Evolutionary conservation across 164 flowering plant species (phyloP).

Genomic region (Saururus chinensis): DNA sequence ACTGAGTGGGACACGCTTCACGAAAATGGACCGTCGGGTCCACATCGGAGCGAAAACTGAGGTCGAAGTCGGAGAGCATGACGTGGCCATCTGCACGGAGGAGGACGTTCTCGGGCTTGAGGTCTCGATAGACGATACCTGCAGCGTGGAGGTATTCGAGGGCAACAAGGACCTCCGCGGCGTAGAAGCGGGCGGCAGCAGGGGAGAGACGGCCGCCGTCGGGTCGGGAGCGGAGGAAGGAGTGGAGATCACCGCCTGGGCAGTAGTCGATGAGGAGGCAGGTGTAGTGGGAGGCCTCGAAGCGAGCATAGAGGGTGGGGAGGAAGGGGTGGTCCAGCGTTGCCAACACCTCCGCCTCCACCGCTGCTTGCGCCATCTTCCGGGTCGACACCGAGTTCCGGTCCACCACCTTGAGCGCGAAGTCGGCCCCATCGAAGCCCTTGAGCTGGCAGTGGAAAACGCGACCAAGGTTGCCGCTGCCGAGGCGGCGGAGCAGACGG

Average conservation of each 20-base stretch:
- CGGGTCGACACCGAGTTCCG: slow-evolving; percentile 30
- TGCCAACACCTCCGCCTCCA: slow-evolving; percentile 53
- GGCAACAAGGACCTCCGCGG: slow-evolving; percentile 88
- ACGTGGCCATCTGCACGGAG: slow-evolving; percentile 86
- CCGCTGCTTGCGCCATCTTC: slow-evolving; percentile 48
- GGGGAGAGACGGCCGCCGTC: slow-evolving; percentile 29
- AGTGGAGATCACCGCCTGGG: slow-evolving; percentile 66
- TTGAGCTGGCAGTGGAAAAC: slow-evolving; percentile 65
- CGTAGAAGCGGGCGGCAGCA: slow-evolving; percentile 61
- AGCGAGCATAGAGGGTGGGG: slow-evolving; percentile 69
- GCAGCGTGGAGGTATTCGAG: slow-evolving; percentile 85
- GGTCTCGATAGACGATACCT: slow-evolving; percentile 81
- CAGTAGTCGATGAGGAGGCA: slow-evolving; percentile 76
- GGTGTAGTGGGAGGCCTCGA: slow-evolving; percentile 63
- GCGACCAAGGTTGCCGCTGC: slow-evolving; percentile 72
- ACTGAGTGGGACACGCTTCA: background rate
- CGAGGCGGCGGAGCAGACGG: slow-evolving; percentile 62
- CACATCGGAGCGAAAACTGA: slow-evolving; percentile 63
- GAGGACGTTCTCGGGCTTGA: slow-evolving; percentile 88
- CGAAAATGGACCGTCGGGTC: slow-evolving; percentile 24
- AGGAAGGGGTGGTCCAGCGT: slow-evolving; percentile 73
- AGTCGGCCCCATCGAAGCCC: slow-evolving; percentile 28
- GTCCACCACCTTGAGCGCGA: slow-evolving; percentile 83
- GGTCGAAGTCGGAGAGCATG: slow-evolving; percentile 90
- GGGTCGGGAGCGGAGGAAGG: slow-evolving; percentile 45